These are phyloP conservation scores for Colletotrichum horii DNA, from an alignment of 2,329 filamentous ascomycete genomes.

Conservation along the genomic window DNA sequence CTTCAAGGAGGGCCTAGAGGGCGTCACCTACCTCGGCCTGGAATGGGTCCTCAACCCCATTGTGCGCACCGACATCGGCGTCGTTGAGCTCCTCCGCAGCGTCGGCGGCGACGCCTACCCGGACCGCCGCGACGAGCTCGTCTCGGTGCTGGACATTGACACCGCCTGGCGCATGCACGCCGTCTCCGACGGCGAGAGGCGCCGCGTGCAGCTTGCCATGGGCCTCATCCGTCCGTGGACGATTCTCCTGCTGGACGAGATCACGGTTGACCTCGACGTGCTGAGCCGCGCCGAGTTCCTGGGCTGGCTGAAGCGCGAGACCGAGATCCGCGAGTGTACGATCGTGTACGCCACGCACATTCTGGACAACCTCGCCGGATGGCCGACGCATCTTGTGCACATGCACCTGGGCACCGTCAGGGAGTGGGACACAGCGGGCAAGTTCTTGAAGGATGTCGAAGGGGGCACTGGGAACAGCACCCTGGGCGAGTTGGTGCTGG, in stretches of 20 bases:
- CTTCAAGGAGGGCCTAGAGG: slow-evolving; percentile 87
- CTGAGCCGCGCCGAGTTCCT: slow-evolving; percentile 86
- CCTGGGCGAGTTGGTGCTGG: slow-evolving; percentile 85
- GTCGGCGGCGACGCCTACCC: slow-evolving; percentile 88
- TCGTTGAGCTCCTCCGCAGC: slow-evolving; percentile 80
- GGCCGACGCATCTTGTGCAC: slow-evolving; percentile 95
- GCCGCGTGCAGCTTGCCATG: slow-evolving; percentile 95
- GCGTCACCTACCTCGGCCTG: slow-evolving; percentile 94
- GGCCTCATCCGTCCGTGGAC: slow-evolving; percentile 90
- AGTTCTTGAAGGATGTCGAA: slow-evolving; percentile 64
- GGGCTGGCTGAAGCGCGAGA: slow-evolving; percentile 85
- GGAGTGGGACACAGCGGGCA: slow-evolving; percentile 79
- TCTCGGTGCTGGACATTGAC: slow-evolving; percentile 90
- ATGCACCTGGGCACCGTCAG: slow-evolving; percentile 91
- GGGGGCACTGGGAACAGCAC: slow-evolving; percentile 73
- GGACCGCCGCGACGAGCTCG: slow-evolving; percentile 83
- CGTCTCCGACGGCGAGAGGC: slow-evolving; percentile 89
- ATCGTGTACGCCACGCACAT: slow-evolving; percentile 99
- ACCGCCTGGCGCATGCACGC: slow-evolving; percentile 93
- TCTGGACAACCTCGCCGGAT: slow-evolving; percentile 89
- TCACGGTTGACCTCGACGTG: slow-evolving; percentile 95
- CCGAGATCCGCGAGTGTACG: slow-evolving; percentile 80
- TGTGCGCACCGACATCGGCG: slow-evolving; percentile 92
- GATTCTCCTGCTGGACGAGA: slow-evolving; percentile 90
- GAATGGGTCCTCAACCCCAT: slow-evolving; percentile 99